These are phyloP conservation scores for Lasiosphaeriaceae sp. DNA, from an alignment of 495 filamentous ascomycete species.

Conservation along the genomic window DNA sequence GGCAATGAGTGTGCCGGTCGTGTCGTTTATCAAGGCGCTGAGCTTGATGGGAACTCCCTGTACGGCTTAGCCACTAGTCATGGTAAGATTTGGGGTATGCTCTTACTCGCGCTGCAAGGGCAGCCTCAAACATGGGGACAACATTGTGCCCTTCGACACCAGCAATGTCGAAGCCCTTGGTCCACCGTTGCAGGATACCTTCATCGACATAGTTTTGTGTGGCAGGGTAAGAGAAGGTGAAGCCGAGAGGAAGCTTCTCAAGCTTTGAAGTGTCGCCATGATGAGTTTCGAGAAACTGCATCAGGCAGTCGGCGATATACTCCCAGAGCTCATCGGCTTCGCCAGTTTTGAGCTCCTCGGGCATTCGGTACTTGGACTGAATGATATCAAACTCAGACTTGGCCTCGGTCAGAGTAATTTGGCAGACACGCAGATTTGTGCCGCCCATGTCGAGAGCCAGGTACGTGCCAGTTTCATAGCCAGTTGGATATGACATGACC, in stretches of 20 bases:
- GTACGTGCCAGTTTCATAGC: conserved; percentile 84
- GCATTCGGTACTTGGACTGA: conserved; percentile 97
- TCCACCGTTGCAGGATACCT: conserved; percentile 94
- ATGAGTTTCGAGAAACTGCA: conserved; percentile 93
- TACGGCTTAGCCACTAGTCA: conserved; percentile 8
- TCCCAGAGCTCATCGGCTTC: conserved; percentile 91
- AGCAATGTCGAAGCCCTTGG: conserved; percentile 96
- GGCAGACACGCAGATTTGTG: conserved; percentile 96
- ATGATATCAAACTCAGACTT: conserved; percentile 98
- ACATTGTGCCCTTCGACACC: conserved; percentile 95
- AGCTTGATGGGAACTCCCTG: conserved; percentile 90
- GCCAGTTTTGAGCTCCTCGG: conserved; percentile 90
- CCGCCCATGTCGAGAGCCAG: conserved; percentile 97
- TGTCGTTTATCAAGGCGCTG: conserved; percentile 93
- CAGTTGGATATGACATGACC: conserved; percentile 91
- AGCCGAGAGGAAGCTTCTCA: conserved; percentile 77
- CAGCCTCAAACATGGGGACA: conserved; percentile 85
- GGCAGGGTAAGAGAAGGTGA: conserved; percentile 97
- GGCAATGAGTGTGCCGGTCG: conserved; percentile 97
- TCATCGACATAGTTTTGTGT: conserved; percentile 96
- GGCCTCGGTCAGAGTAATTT: conserved; percentile 84
- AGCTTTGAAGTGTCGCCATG: conserved; percentile 62
- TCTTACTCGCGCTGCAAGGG: conserved; percentile 70
- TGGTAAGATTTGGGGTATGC: background rate
- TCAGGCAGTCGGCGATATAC: conserved; percentile 94